Conservation (phyloP, 2,329 filamentous ascomycete genomes). For the Colletotrichum sp. region DNA sequence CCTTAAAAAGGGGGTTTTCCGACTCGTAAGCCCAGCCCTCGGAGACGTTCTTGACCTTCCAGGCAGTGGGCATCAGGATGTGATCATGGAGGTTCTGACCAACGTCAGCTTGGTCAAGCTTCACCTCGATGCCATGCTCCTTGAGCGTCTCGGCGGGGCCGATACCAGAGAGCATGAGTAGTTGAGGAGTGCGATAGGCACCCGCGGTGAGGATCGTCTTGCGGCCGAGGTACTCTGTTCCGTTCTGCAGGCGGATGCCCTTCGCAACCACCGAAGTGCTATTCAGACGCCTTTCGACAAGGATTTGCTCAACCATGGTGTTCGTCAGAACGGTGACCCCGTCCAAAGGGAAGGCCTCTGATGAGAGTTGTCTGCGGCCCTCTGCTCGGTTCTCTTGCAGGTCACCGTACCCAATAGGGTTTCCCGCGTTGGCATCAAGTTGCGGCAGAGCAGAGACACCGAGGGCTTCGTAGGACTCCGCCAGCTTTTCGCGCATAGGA, state of each 20-base stretch:
- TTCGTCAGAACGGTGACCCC: conserved; percentile 27
- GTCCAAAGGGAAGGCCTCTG: conserved; percentile 27
- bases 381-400: conserved; percentile 29
- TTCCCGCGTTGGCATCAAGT: conserved; percentile 30
- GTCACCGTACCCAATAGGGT: conserved; percentile 36
- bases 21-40: conserved; percentile 37
- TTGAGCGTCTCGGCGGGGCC: conserved; percentile 45
- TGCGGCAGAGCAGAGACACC: conserved; percentile 31
- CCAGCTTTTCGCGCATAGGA: conserved; percentile 37
- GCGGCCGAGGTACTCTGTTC: conserved; percentile 27
- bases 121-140: conserved; percentile 42
- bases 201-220: conserved; percentile 49
- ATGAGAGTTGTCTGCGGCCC: conserved; percentile 27
- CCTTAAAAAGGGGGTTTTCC: conserved; percentile 30
- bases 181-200: conserved; percentile 54
- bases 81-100: conserved; percentile 54
- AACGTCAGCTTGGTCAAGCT: conserved; percentile 50
- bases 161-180: conserved; percentile 57
- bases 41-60: conserved; percentile 34
- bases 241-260: conserved; percentile 31
- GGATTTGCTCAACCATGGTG: conserved; percentile 25
- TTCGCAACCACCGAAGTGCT: conserved; percentile 15
- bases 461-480: conserved; percentile 44
- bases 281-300: background rate
- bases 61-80: conserved; percentile 45